Evolutionary conservation across 1,139 yeast species (phyloP), one percentile per base, ranked within the genome.

Genomic region (Lizanozyma gosingica): DNA sequence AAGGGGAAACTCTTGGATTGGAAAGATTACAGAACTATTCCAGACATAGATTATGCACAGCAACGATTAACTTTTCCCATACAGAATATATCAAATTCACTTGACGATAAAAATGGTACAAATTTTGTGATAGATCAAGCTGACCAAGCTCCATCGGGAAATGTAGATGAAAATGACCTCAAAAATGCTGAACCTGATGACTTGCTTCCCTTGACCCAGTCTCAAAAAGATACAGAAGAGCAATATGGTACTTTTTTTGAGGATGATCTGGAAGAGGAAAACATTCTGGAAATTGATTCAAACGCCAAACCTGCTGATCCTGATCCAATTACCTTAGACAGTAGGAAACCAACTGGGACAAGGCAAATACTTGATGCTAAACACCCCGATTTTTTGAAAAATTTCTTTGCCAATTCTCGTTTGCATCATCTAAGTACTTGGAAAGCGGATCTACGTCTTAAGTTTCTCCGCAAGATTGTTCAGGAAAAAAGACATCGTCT

Each of bases 391-490:
- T 92, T 88, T 52, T 62, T 92, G 29, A 56, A 70, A 11, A 71
- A 71, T 35, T 92, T 83, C 56, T 90, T 88, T 58, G 74, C 81
- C 4, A 78, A 83, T 43, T 88, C 97, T 2, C 66, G 98, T 43
- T 63, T 92, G 22, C 98, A 92, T 53, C 96, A 87, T 57, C 63
- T 92, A 38, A 83, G 95, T 48, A 71, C 79, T 3, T 87, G 96
- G 95, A 90, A 88, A 56, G 75, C 88, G 0, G 86, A 82, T 38
- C 63, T 92, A 17, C 67, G 87, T 39, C 67, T 78, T 1, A 72
- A 73, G 35, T 85, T 83, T 47, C 63, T 79, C 39, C 56, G 65
- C 17, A 59, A 56, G 40, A 71, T 79, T 3, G 50, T 69, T 1
- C 47, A 52, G 3, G 51, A 51, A 4, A 41, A 51, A 1, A 39